Evolutionary conservation across 352 stramenopile species (phyloP), one percentile per base, ranked within the genome.

Genomic region (Globisporangium iwayamae): DNA sequence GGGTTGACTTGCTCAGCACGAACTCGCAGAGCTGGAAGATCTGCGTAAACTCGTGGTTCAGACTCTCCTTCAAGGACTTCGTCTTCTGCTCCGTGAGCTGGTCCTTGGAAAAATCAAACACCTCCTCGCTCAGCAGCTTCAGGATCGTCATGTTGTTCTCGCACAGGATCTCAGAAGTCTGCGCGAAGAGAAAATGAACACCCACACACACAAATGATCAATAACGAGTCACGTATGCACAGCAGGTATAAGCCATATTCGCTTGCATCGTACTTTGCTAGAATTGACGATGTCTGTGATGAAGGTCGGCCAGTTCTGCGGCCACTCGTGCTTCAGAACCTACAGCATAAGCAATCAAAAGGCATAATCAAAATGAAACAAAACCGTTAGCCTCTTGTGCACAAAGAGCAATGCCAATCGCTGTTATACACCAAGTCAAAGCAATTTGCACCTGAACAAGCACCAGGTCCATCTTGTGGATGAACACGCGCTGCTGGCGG

Each of bases 131-230:
- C 41, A 99, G 81, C 41, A 99, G 82, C 78, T 99, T 99, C 30
- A 99, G 79, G 62, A 99, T 99, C 55, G 96, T 96, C 96, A 99
- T 99, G 81, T 99, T 99, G 86, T 99, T 99, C 75, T 99, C 97
- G 71, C 98, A 99, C 41, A 99, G 75, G 20, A 99, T 85, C 78
- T 99, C 97, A 11, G 85, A 98, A 36, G 90, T 98, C 74, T 97
- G 84, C 25, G 25, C 25, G 25, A 28, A 79, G 74, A 39, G 18
- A 55, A 55, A 52, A 20, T 3, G 5, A 54, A 36, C 16, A 11
- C n/a, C n/a, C 48, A 25, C 22, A 16, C 48, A 55, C 22, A 54
- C 10, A 7, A 38, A 38, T 55, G 13, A 7, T 55, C 48, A 36
- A 14, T 30, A 11, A 20, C 16, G 25, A 36, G 25, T 41, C 36